phyloP scores from a whole-genome alignment of 768 basidiomycete species.

The Suillus paluster region DNA sequence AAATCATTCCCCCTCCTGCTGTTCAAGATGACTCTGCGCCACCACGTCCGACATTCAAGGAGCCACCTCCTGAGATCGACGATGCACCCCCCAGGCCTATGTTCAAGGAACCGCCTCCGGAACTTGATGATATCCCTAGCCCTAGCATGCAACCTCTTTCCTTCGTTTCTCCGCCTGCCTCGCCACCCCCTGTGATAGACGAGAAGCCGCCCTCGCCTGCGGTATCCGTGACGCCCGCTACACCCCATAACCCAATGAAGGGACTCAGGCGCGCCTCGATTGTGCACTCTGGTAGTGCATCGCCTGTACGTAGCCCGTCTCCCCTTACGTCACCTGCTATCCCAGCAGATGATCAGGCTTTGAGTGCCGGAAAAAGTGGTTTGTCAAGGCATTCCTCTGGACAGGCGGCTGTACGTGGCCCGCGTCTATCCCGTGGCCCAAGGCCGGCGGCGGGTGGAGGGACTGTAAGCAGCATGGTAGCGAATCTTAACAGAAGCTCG shows the following conservation, averaged over 20 bases:
- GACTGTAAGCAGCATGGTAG: slow-evolving; percentile 59
- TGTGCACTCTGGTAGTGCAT: slow-evolving; percentile 39
- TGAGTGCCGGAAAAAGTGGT: slow-evolving; percentile 35
- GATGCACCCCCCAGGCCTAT: slow-evolving; percentile 43
- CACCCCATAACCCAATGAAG: slow-evolving; percentile 58
- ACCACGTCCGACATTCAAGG: slow-evolving; percentile 58
- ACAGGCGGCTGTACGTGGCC: slow-evolving; percentile 47
- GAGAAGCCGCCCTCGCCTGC: slow-evolving; percentile 37
- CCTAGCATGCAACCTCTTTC: slow-evolving; percentile 17
- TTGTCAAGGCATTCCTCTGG: slow-evolving; percentile 55
- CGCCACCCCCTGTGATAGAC: slow-evolving; percentile 27
- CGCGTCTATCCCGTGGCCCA: slow-evolving; percentile 53
- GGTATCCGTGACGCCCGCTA: slow-evolving; percentile 46
- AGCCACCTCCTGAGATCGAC: slow-evolving; percentile 54
- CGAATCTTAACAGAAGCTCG: slow-evolving; percentile 56
- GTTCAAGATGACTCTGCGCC: slow-evolving; percentile 23
- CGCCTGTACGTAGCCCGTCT: slow-evolving; percentile 50
- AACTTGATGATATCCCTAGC: slow-evolving; percentile 47
- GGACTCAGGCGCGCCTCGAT: slow-evolving; percentile 40
- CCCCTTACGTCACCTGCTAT: slow-evolving; percentile 39
- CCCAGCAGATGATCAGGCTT: slow-evolving; percentile 36
- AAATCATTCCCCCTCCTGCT: slow-evolving; percentile 7
- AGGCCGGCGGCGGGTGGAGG: slow-evolving; percentile 43
- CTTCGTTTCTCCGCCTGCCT: slow-evolving; percentile 26
- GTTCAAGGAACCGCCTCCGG: slow-evolving; percentile 70